Base-by-base conservation (phyloP, 257 asterid species). In the Ocimum tenuiflorum region DNA sequence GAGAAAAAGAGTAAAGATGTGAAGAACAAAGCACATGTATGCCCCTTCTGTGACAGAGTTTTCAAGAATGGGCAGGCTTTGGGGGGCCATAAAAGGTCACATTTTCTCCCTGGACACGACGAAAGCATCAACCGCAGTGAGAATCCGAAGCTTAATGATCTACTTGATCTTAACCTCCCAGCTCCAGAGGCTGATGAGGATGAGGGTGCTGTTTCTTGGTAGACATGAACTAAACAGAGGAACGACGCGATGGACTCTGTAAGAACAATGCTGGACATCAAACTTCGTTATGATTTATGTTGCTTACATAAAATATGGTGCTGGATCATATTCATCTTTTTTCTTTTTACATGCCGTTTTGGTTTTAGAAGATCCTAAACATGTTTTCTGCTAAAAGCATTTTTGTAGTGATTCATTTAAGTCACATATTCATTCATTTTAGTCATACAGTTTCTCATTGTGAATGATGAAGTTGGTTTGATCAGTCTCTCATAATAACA, bases 11-110 rank as follows among this genome's bases (percentile, higher is more conserved):
- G 41, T 7, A 85, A 73, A 77, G 24, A 78, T 8, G 83, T 80
- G 83, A 91, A 82, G 77, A 72, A 41, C 65, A 88, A 91, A 56
- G 81, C 76, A 9, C 91, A 85, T n/a, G 80, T 66, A 61, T 91
- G 98, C 65, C 98, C 96, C 2, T 83, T 81, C 58, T 91, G 98
- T 58, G 63, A 70, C 67, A 76, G 91, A 55, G 83, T 88, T 61
- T 77, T 77, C 65, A 72, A 67, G 78, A 77, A 77, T 38, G 99
- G 99, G 12, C 99, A 89, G 67, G 99, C 99, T 17, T 80, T 92
- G 36, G 99, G 99, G 17, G 98, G 98, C 33, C 98, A 91, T 53
- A 91, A 91, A 77, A 82, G 96, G 82, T 86, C 95, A 9, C 98
- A 91, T 82, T 85, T 86, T 54, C 68, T 91, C 8, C 80, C 79